Evolutionary conservation across 192 early-diverging fungal species (phyloP), one percentile per base, ranked within the genome.

Genomic region (Phlyctochytrium bullatum): DNA sequence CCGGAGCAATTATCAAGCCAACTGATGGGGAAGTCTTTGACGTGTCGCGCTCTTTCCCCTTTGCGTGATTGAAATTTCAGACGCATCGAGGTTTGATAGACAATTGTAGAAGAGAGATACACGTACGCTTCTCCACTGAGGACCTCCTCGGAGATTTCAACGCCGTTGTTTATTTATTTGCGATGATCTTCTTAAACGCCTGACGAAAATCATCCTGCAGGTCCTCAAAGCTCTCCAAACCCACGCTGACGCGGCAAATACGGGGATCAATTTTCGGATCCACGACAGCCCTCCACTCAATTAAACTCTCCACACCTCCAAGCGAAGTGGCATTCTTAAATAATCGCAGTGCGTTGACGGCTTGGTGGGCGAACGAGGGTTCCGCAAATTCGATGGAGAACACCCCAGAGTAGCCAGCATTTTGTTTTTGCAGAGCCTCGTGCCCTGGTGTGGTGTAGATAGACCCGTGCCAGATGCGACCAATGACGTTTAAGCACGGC

Each of bases 231-330:
- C 75, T 69, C 74, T 92, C 90, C 57, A 92, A 70, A 16, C 90
- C 90, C 3, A 92, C 73, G 52, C 80, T 85, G 20, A 92, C 70
- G n/a, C 90, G 80, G 36, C 86, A 60, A 33, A 90, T 62, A 10
- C 65, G 63, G 0, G 81, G 81, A 28, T 73, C 64, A 1, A 78
- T 65, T 4, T 64, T 71, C 14, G 59, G 32, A 57, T 89, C 88
- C 17, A 65, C 33, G 0, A 63, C 75, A 30, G 76, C 69, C 30
- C 90, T 76, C 90, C 90, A 91, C 61, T 91, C 90, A 31, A 83
- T 77, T 54, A 87, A 67, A n/a, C 77, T 78, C 74, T 90, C 88
- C 27, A 82, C 75, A 24, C 86, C 85, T 61, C 90, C 90, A 2
- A 91, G 75, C 4, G 78, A 81, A 3, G 90, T 91, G 29, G 90